Evolutionary conservation across 257 asterid genomes (phyloP), one percentile per base, ranked within the genome.

Genomic region (Jaltomata sinuosa): DNA sequence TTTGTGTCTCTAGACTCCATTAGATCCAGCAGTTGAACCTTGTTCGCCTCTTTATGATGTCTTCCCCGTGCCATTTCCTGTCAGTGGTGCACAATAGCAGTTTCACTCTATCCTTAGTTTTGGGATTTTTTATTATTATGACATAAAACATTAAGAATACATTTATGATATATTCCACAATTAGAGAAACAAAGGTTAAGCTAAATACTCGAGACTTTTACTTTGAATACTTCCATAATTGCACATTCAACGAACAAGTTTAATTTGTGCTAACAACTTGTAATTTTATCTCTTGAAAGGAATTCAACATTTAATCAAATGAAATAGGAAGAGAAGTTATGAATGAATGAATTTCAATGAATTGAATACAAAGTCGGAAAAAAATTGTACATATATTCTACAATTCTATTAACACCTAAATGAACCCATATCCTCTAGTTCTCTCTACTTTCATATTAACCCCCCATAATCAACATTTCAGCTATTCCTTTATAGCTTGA

Each of bases 281-380:
- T 38, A 11, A 21, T 36, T 69, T 69, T 36, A 38, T 38, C 53
- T 38, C 29, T 0, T 1, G 1, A 69, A 34, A 38, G 18, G 19
- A 2, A 38, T 22, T 9, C 19, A 38, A 38, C 6, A 42, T 67
- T 32, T 67, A 18, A 34, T 34, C 25, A 32, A 34, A 21, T 25
- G 15, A 69, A 38, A 69, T 18, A 36, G 16, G 29, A 36, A 34
- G 22, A 61, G 11, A 38, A 57, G 40, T 27, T 34, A 27, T 2
- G 53, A 61, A 87, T 64, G 83, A 65, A 76, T 64, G 81, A 76
- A 42, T 45, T 29, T 62, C 36, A 4, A 25, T 53, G 62, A 64
- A 76, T 74, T 10, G 79, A 83, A 32, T 59, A 84, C 54, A 11
- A 85, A 85, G 76, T 74, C 4, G 53, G 59, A 74, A 74, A 40